Conservation (phyloP, 305 asterid species). For the Solanum hybrid region DNA sequence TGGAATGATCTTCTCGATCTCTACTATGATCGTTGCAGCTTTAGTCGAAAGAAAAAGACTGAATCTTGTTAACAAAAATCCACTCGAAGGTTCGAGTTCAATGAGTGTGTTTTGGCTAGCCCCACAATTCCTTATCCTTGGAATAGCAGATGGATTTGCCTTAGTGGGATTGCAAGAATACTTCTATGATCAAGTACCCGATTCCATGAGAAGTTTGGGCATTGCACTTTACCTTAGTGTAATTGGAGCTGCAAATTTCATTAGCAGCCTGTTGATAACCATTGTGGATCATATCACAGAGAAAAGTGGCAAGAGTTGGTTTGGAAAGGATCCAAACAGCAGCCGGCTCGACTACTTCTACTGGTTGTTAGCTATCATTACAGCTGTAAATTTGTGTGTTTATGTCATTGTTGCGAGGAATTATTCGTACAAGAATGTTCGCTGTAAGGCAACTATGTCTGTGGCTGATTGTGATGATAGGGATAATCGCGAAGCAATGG, state of each 20-base stretch:
- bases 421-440: conserved; percentile 70
- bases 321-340: conserved; percentile 61
- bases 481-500: conserved; percentile 17
- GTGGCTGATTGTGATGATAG: conserved; percentile 42
- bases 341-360: conserved; percentile 72
- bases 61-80: conserved; percentile 15
- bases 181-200: conserved; percentile 85
- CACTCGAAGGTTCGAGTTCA: conserved; percentile 24
- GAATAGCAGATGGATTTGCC: conserved; percentile 62
- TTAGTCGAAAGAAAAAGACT: conserved; percentile 56
- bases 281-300: conserved; percentile 49
- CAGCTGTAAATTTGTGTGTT: conserved; percentile 30
- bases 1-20: conserved; percentile 56
- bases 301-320: conserved; percentile 61
- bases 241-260: conserved; percentile 62
- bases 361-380: conserved; percentile 54
- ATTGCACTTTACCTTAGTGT: conserved; percentile 73
- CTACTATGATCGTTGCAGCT: conserved; percentile 60
- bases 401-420: conserved; percentile 43
- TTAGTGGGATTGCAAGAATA: conserved; percentile 82
- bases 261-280: conserved; percentile 62
- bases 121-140: conserved; percentile 70
- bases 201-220: conserved; percentile 85
- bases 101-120: conserved; percentile 88
- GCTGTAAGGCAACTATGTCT: conserved; percentile 25